Conservation (phyloP, 202 grass and related monocot genomes). For the Bolboschoenoplectus hybrid region DNA sequence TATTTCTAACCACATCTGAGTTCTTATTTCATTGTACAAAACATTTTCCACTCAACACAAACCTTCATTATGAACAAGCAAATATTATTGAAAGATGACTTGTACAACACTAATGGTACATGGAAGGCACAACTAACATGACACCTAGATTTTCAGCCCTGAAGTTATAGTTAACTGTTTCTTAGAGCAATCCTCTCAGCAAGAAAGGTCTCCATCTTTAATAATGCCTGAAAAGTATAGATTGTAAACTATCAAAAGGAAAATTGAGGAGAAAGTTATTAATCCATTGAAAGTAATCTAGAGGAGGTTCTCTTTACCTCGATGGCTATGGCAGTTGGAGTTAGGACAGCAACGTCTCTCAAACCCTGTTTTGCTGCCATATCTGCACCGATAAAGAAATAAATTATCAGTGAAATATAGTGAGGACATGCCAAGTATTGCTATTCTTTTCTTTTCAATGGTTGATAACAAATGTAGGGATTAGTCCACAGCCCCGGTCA, state of each 20-base stretch:
- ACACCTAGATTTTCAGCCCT: constrained; percentile 32
- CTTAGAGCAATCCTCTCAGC: constrained; percentile 58
- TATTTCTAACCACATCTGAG: background rate
- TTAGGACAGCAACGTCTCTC: constrained; percentile 66
- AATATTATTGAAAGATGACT: constrained; percentile 37
- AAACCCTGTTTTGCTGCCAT: constrained; percentile 80
- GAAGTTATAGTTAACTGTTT: constrained; percentile 46
- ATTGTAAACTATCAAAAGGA: constrained; percentile 29
- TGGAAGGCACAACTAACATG: background rate
- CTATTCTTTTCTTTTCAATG: background rate
- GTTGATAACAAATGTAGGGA: constrained; percentile 5
- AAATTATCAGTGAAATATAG: constrained; percentile 26
- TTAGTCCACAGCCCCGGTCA: background rate
- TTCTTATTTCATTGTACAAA: constrained; percentile 31
- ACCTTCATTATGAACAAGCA: constrained; percentile 30
- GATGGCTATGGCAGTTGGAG: constrained; percentile 75
- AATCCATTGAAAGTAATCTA: constrained; percentile 14
- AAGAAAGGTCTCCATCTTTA: constrained; percentile 79
- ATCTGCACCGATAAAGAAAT: constrained; percentile 51
- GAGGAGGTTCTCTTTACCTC: constrained; percentile 57
- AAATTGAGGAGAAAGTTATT: constrained; percentile 21
- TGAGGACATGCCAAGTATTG: background rate
- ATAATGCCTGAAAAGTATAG: constrained; percentile 57
- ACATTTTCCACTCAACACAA: constrained; percentile 3
- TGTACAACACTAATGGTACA: constrained; percentile 36